phyloP scores from a whole-genome alignment of 306 rosid species.

The apple (Malus domestica) region ASM211411v1 NC_041796.1:29371001-29371500 shows the following conservation, averaged over 20 bases:
- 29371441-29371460: constrained; percentile 45
- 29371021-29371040: neutral
- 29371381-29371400: constrained; percentile 55
- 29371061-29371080: neutral
- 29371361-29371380: constrained; percentile 55
- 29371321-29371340: constrained; percentile 54
- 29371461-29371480: constrained; percentile 34
- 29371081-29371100: neutral
- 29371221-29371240: constrained; percentile 34
- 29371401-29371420: constrained; percentile 52
- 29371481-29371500: constrained; percentile 47
- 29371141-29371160: neutral
- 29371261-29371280: constrained; percentile 62
- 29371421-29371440: constrained; percentile 50
- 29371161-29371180: neutral
- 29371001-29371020: neutral
- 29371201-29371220: neutral
- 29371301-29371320: constrained; percentile 78
- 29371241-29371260: constrained; percentile 57
- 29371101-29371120: no score
- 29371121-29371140: neutral
- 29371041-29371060: neutral
- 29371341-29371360: constrained; percentile 38
- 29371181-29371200: neutral
- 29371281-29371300: constrained; percentile 68